Conservation (phyloP, 192 early-diverging fungal genomes). For the Rhizophagus sp. region DNA sequence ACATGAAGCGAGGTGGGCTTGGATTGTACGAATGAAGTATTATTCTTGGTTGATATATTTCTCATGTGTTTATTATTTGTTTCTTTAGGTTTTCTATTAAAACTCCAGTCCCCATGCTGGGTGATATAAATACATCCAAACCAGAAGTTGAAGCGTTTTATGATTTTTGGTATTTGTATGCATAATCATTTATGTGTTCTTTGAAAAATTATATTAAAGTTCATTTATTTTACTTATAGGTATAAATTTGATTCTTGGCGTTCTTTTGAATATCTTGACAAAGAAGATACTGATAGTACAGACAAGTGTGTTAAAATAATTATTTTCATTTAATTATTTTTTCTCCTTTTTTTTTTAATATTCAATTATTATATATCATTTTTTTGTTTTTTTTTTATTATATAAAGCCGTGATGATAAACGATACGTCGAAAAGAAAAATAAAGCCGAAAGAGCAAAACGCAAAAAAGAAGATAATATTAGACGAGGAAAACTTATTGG, state of each 20-base stretch:
- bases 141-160: conserved; percentile 82
- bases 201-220: not conserved
- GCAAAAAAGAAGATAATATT: conserved; percentile 97
- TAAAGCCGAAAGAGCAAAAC: conserved; percentile 83
- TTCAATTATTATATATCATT: not conserved
- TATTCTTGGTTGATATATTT: not conserved
- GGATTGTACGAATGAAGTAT: not conserved
- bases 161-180: conserved; percentile 59
- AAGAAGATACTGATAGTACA: conserved; percentile 88
- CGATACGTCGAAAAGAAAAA: conserved; percentile 95
- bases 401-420: conserved; percentile 84
- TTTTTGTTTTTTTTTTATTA: conserved; percentile 18
- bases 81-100: conserved; percentile 81
- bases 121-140: conserved; percentile 60
- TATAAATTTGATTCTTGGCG: conserved; percentile 95
- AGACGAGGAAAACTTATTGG: conserved; percentile 83
- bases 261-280: conserved; percentile 96
- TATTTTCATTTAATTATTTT: conserved; percentile 10
- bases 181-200: not conserved
- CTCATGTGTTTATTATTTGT: not conserved
- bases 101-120: conserved; percentile 83
- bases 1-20: conserved; percentile 62
- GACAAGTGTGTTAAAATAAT: conserved; percentile 57
- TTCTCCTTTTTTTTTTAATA: not conserved
- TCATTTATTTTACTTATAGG: not conserved